Evolutionary conservation across 805 yeast species (phyloP), one percentile per base, ranked within the genome.

Genomic region (Pichia californica): DNA sequence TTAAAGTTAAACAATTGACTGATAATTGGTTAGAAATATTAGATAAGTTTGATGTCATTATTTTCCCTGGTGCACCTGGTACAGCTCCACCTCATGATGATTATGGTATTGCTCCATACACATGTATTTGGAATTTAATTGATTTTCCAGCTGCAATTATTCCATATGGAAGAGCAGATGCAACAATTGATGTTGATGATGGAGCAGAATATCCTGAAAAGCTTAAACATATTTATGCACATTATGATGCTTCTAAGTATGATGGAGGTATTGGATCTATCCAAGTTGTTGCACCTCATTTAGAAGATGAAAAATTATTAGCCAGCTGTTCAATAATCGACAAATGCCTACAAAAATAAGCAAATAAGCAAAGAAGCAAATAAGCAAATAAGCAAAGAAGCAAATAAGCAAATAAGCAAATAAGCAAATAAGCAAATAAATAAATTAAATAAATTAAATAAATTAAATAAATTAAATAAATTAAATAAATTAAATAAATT

Each of bases 71-170:
- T 5, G 77, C 80, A 60, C 75, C 73, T 44, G 80, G 81, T 49
- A 81, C 79, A 36, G 86, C 91, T 13, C 85, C 88, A 36, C 71
- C 71, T 40, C 76, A 82, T 18, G 76, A 73, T 38, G 68, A 71
- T 23, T 58, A 59, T 31, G 66, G 64, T 43, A 53, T 56, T 41
- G 62, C 59, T 3, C 65, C 66, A 37, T 85, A 84, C 68, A 82
- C 91, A 6, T 66, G 87, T 3, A 69, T 81, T 48, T 84, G 78
- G 76, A 84, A 84, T 63, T 56, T 83, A 44, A 60, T 83, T 49
- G 93, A 84, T 59, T 69, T 77, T 54, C 88, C 93, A 31, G 75
- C 80, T 30, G 74, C 79, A 47, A 68, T 71, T 2, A 66, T 77
- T 63, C 87, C 83, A 51, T 73, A 84, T 5, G 78, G 84, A 7